Evolutionary conservation across 2,329 filamentous ascomycete genomes (phyloP), one percentile per base, ranked within the genome.

Genomic region (Trichoderma sp.): DNA sequence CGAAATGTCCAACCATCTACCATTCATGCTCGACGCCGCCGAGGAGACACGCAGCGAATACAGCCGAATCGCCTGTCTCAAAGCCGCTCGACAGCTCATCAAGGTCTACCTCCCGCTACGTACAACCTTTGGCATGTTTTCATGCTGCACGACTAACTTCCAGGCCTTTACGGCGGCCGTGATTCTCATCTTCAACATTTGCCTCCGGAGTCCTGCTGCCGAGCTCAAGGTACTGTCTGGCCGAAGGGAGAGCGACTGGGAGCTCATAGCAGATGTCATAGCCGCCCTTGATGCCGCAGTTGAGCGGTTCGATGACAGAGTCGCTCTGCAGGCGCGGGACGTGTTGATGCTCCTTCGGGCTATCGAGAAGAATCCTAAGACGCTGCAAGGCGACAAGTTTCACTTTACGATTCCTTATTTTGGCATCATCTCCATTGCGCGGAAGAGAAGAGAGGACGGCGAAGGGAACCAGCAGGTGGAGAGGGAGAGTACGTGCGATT

Each of bases 91-190:
- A 44, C 50, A 61, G 21, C 63, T 65, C 14, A 52, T 65, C 28
- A 50, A 24, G n/a, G 41, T 51, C 12, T 65, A 65, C 15, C 50
- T 65, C 7, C 48, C 47, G 15, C 39, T 63, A 3, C 63, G 63
- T 21, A 62, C 48, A 7, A 65, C 48, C 1, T 63, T 65, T 44
- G 56, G 58, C 17, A 65, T 65, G 63, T 65, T 65, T 10, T 63
- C 51, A 1, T 65, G 63, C 17, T 63, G 63, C 5, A 28, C 56
- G 58, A 65, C 63, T 2, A 65, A 65, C 24, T 65, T 65, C 4
- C 63, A 65, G 15, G 63, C 63, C 7, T 65, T 62, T 5, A 65
- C 63, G 3, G 56, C 63, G 15, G 63, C 63, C 10, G 58, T 63
- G 21, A 55, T 62, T 21, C 58, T 65, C 43, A 52, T 65, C 19